A percentile compares a stretch with the other conserved stretches of the same genome.
Conservation (phyloP, 495 filamentous ascomycete genomes). For the Annulohypoxylon moriforme region DNA sequence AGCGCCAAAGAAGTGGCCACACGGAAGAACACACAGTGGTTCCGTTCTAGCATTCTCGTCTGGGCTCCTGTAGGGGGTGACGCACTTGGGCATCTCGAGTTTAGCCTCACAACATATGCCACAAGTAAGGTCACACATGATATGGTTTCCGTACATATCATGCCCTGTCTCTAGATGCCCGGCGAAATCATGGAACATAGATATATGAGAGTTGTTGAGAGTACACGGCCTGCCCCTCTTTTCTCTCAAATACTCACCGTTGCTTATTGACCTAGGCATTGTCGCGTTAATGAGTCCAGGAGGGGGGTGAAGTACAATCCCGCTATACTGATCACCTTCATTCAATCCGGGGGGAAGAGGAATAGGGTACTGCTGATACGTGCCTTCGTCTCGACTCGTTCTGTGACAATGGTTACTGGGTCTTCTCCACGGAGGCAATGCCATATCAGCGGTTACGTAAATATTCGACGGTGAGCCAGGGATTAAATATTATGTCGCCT, state of each 20-base stretch:
- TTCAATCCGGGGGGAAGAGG: neutral
- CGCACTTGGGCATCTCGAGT: constrained; percentile 44
- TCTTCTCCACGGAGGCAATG: neutral
- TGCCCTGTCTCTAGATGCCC: constrained; percentile 84
- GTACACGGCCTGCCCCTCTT: neutral
- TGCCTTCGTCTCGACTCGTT: neutral
- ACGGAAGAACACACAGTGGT: constrained; percentile 28
- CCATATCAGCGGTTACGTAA: neutral
- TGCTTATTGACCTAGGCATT: neutral
- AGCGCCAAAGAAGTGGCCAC: constrained; percentile 39
- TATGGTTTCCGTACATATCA: constrained; percentile 67
- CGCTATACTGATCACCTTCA: neutral
- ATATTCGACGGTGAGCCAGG: neutral
- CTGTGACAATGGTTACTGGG: neutral
- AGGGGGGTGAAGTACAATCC: neutral
- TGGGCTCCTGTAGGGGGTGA: constrained; percentile 17
- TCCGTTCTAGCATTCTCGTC: neutral
- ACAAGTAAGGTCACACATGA: constrained; percentile 45
- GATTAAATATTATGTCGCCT: too few species aligned
- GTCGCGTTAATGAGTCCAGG: neutral
- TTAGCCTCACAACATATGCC: constrained; percentile 17
- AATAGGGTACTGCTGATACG: neutral
- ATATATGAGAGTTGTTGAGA: constrained; percentile 66
- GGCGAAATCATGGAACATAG: constrained; percentile 81
- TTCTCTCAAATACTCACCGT: neutral